phyloP scores from a whole-genome alignment of 768 basidiomycete species.

The Lyophyllum shimeji region DNA sequence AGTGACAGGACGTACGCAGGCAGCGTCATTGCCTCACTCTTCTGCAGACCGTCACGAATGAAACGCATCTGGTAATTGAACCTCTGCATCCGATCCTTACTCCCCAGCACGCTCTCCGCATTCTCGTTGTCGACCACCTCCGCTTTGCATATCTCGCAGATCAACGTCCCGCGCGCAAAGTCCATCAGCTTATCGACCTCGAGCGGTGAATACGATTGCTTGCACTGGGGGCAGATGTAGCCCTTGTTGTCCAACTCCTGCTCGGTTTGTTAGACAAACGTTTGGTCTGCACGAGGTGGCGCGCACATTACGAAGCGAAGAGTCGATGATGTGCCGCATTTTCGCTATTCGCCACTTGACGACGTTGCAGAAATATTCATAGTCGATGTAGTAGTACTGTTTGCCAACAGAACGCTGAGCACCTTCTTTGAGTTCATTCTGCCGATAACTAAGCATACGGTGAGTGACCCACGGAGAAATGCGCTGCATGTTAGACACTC shows the following conservation, averaged over 20 bases:
- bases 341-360: slow-evolving; percentile 96
- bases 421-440: slow-evolving; percentile 90
- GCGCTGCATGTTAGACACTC: slow-evolving; percentile 22
- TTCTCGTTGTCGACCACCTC: slow-evolving; percentile 93
- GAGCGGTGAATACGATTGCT: slow-evolving; percentile 78
- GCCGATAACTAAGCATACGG: slow-evolving; percentile 61
- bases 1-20: slow-evolving; percentile 60
- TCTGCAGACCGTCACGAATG: slow-evolving; percentile 83
- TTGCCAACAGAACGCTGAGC: slow-evolving; percentile 84
- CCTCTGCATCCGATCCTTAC: slow-evolving; percentile 93
- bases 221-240: slow-evolving; percentile 93
- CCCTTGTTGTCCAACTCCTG: slow-evolving; percentile 97
- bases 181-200: slow-evolving; percentile 87
- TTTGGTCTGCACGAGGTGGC: neutral
- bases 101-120: slow-evolving; percentile 78
- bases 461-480: neutral
- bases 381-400: slow-evolving; percentile 97
- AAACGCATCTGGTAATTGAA: slow-evolving; percentile 91
- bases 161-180: slow-evolving; percentile 58
- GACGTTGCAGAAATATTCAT: slow-evolving; percentile 93
- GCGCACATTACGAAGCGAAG: slow-evolving; percentile 82
- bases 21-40: slow-evolving; percentile 83
- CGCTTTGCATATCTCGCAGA: slow-evolving; percentile 85
- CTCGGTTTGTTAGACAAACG: neutral
- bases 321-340: slow-evolving; percentile 89